Evolutionary conservation across 805 yeast genomes (phyloP), one percentile per base, ranked within the genome.

Genomic region (Candida glaebosa): DNA sequence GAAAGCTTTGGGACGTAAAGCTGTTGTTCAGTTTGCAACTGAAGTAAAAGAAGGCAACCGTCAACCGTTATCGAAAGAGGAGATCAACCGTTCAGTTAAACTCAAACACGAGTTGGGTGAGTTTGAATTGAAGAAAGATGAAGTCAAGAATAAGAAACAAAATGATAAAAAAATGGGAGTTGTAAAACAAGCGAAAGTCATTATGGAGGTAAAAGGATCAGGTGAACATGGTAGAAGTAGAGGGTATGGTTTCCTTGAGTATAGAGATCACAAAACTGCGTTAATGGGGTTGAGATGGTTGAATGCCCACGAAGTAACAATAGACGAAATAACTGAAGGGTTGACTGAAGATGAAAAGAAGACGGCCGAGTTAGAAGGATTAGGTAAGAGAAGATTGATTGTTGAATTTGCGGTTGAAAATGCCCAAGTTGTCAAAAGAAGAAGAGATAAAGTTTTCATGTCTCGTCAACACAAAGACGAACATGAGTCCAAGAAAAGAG

Each of bases 201-300:
- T 93, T 47, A 85, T 79, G 74, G 99, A 93, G 66, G 86, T 87
- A 34, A 91, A 90, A 60, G 96, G 89, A 5, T 72, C 91, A 6
- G 95, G 95, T 16, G 84, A 83, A 18, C 65, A 74, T 20, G 99
- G 99, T 42, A 78, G 99, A 63, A 82, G 93, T 57, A 83, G 97
- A 71, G 99, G 99, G 46, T 93, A 91, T 56, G 99, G 99, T 48
- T 91, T 93, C 73, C 65, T 93, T 34, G 98, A 93, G 65, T 89
- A 75, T 63, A 81, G 89, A 64, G 96, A 90, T 63, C 99, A 93
- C 63, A 85, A 84, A 63, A 61, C 83, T 48, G 98, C 99, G 1
- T 74, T 93, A 50, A 90, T 89, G 97, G 97, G 95, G 2, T 76
- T 93, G 42, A 81, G 99, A 71, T 93, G 96, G 96, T 74, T 93